Evolutionary conservation across 495 filamentous ascomycete species (phyloP).

Genomic region (Aspergillus hancockii): DNA sequence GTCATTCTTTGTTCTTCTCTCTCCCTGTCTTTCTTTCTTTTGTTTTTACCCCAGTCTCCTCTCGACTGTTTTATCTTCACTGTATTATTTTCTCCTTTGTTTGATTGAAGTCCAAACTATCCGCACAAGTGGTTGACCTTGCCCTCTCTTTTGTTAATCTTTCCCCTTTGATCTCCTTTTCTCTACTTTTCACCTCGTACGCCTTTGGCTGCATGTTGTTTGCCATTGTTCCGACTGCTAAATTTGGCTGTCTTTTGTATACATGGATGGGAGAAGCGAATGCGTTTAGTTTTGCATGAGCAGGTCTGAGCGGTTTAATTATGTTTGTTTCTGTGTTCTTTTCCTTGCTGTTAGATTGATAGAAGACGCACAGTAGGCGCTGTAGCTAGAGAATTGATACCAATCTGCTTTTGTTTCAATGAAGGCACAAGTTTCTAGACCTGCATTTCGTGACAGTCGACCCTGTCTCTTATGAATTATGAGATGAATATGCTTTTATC

Average conservation of each 20-base stretch:
- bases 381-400: constrained; percentile 27
- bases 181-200: constrained; percentile 1
- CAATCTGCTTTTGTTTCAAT: constrained; percentile 9
- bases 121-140: constrained; percentile 4
- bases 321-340: constrained; percentile 14
- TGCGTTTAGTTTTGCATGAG: constrained; percentile 16
- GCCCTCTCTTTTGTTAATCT: constrained; percentile 7
- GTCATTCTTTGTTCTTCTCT: background rate
- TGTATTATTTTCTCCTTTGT: constrained; percentile 11
- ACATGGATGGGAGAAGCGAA: constrained; percentile 22
- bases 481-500: no score
- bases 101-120: background rate
- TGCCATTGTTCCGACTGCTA: constrained; percentile 15
- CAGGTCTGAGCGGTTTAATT: constrained; percentile 26
- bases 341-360: constrained; percentile 23
- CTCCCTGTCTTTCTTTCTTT: background rate
- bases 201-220: constrained; percentile 14
- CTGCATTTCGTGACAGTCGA: no score
- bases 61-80: constrained; percentile 1
- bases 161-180: constrained; percentile 3
- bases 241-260: constrained; percentile 20
- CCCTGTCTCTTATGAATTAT: no score
- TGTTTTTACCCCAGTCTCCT: background rate
- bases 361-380: constrained; percentile 22
- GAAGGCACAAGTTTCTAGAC: background rate